Conservation (phyloP, 305 asterid genomes). For the Fraxinus dipetala region DNA sequence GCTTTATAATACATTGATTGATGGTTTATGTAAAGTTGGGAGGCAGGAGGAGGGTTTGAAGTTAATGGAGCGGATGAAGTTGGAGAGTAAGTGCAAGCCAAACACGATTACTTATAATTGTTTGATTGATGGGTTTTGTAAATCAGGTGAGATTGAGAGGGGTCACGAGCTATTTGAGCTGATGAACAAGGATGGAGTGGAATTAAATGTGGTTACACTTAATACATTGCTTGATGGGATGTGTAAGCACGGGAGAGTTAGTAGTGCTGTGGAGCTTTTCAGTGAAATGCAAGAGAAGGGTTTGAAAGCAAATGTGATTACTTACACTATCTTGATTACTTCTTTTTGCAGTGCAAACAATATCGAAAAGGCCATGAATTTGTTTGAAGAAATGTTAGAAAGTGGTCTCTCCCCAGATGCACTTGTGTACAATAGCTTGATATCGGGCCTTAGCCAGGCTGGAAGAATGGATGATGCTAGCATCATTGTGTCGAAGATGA, state of each 20-base stretch:
- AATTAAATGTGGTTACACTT: conserved; percentile 44
- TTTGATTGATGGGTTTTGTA: conserved; percentile 79
- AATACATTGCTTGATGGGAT: conserved; percentile 65
- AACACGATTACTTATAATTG: conserved; percentile 60
- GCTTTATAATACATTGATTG: conserved; percentile 64
- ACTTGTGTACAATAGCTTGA: conserved; percentile 58
- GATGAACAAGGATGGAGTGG: conserved; percentile 53
- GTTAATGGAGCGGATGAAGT: conserved; percentile 62
- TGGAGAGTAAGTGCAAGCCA: conserved; percentile 42
- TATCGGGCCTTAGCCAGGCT: conserved; percentile 64
- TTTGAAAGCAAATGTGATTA: conserved; percentile 46
- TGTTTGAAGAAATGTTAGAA: conserved; percentile 63
- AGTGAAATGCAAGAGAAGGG: conserved; percentile 52
- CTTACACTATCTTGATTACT: conserved; percentile 64
- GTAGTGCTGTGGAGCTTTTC: conserved; percentile 54
- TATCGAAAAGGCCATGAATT: conserved; percentile 60
- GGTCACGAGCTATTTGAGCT: conserved; percentile 53
- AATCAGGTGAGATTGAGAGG: conserved; percentile 64
- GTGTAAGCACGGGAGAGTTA: conserved; percentile 64
- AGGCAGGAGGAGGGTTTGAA: conserved; percentile 66
- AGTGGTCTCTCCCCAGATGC: conserved; percentile 64
- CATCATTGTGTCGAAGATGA: conserved; percentile 45
- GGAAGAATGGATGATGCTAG: conserved; percentile 72
- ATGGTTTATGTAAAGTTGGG: conserved; percentile 85
- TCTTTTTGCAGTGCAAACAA: conserved; percentile 74